Evolutionary conservation across 1,284 basidiomycete genomes (phyloP).

Genomic region (Irpex lacteus): DNA sequence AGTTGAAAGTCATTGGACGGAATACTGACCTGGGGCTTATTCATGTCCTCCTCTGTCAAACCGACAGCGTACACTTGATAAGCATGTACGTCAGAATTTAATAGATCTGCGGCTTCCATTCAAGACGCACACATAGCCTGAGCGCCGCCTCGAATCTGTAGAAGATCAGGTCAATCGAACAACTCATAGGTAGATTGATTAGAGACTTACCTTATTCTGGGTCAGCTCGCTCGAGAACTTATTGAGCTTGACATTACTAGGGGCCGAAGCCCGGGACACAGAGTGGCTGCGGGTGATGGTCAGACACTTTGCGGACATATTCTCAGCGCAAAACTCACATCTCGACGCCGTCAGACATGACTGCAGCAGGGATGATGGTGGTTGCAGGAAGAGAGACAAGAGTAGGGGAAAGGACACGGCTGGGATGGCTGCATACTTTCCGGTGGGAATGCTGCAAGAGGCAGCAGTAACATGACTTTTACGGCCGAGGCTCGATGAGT

Average conservation of each 20-base stretch:
- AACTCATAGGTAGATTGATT: background rate
- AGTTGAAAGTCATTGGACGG: background rate
- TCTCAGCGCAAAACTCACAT: constrained; percentile 41
- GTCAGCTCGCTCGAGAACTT: constrained; percentile 68
- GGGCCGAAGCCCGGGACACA: constrained; percentile 36
- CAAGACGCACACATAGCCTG: constrained; percentile 74
- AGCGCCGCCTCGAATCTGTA: constrained; percentile 66
- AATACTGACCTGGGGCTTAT: constrained; percentile 68
- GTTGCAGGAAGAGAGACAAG: constrained; percentile 10
- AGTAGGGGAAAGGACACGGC: background rate
- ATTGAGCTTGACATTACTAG: constrained; percentile 54
- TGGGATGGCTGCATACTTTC: background rate
- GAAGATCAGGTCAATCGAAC: background rate
- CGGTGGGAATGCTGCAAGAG: background rate
- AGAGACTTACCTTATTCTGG: constrained; percentile 56
- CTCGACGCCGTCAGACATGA: constrained; percentile 43
- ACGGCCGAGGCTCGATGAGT: background rate
- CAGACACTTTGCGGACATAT: too few species aligned
- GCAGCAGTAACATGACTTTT: constrained; percentile 9
- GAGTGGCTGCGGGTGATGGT: constrained; percentile 35
- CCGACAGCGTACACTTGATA: constrained; percentile 71
- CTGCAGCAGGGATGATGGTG: constrained; percentile 16
- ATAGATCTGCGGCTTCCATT: background rate
- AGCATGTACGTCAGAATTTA: background rate
- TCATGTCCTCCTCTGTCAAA: constrained; percentile 74